Evolutionary conservation across 805 yeast genomes (phyloP), one percentile per base, ranked within the genome.

Genomic region (Millerozyma miso): DNA sequence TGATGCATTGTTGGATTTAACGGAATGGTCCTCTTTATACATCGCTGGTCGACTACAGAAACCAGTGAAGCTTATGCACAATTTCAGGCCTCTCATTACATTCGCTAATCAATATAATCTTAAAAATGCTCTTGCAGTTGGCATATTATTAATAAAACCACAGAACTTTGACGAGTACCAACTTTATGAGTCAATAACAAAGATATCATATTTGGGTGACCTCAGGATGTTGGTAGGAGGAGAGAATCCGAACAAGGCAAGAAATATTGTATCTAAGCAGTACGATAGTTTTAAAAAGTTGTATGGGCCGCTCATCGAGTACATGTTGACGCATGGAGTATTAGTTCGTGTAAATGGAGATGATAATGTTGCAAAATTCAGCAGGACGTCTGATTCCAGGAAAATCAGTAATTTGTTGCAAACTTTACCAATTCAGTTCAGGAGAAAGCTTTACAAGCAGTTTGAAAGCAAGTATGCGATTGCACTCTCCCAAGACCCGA

Each of bases 1-100:
- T 17, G 73, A 73, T 7, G 63, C 88, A 16, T 62, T 81, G 32
- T 69, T 69, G 31, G 99, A 93, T 63, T 66, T 93, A 19, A 69
- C 78, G n/a, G 79, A 83, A 42, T 93, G 99, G 99, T 71, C 80
- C 20, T 77, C 89, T 0, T 75, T 93, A 53, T 93, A 93, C 55
- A 57, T 93, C 15, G 95, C 97, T 1, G 99, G 99, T 1, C 72
- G 99, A 48, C 68, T 93, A 44, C 99, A 93, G 54, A 93, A 93
- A 56, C 99, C 99, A 0, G 95, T 91, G 4, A 83, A 85, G 46
- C 74, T 86, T 29, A 60, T 87, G 33, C 75, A 80, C 48, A 86
- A 81, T 53, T 41, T 45, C 1, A 81, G 83, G 44, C 73, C 83
- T 1, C 71, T 77, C 54, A 73, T 86, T 5, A 71, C 78, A 42